These are phyloP conservation scores for Lactarius evosmus DNA, from an alignment of 768 basidiomycete species.

Conservation along the genomic window DNA sequence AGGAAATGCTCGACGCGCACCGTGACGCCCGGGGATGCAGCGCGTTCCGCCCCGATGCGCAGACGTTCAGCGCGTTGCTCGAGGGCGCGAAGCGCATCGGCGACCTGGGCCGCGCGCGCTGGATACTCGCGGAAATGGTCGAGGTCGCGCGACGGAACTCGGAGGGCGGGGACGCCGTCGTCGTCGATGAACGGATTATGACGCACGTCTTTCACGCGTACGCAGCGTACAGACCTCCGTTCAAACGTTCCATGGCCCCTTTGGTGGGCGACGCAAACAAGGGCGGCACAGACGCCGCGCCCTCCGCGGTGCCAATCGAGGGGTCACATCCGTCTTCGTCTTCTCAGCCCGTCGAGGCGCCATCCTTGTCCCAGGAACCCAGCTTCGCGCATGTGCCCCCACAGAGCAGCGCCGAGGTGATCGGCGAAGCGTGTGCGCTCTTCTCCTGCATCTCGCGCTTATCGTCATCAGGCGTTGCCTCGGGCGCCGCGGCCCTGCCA, in stretches of 20 bases:
- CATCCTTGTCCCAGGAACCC: conserved; percentile 6
- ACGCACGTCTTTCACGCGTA: conserved; percentile 86
- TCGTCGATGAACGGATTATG: conserved; percentile 67
- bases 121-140: conserved; percentile 88
- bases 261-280: conserved; percentile 36
- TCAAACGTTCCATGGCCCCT: conserved; percentile 50
- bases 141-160: conserved; percentile 32
- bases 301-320: neutral
- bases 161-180: conserved; percentile 33
- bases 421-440: conserved; percentile 64
- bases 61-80: conserved; percentile 79
- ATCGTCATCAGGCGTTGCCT: conserved; percentile 6
- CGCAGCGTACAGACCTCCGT: conserved; percentile 71
- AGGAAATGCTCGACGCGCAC: conserved; percentile 81
- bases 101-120: conserved; percentile 77
- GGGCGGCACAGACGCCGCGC: neutral
- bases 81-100: conserved; percentile 87
- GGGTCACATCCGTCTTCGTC: conserved; percentile 1
- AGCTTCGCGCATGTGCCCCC: conserved; percentile 57
- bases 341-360: neutral
- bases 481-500: neutral
- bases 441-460: conserved; percentile 52
- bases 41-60: conserved; percentile 55
- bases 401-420: conserved; percentile 66
- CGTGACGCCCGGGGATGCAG: conserved; percentile 60